Conservation (phyloP, 805 yeast species). For the Candida sithepensis region DNA sequence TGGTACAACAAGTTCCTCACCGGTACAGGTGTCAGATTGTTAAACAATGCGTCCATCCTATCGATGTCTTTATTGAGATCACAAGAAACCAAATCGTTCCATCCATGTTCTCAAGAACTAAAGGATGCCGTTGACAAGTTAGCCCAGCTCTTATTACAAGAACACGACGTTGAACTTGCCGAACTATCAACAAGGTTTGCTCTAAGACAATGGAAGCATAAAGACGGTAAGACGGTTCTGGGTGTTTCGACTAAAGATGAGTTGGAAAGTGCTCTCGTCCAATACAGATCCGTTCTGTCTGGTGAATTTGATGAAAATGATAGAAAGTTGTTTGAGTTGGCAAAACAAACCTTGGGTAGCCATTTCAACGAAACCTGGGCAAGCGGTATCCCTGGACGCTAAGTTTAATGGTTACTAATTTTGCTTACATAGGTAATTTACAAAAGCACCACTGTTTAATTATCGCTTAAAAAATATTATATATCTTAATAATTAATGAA, state of each 20-base stretch:
- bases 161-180: conserved; percentile 62
- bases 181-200: conserved; percentile 80
- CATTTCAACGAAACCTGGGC: conserved; percentile 68
- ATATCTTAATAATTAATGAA: neutral
- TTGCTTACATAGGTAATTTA: neutral
- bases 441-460: no score
- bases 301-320: conserved; percentile 40
- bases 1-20: conserved; percentile 45
- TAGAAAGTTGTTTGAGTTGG: conserved; percentile 36
- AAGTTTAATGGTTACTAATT: neutral
- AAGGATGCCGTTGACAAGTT: conserved; percentile 48
- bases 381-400: conserved; percentile 26
- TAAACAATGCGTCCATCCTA: conserved; percentile 82
- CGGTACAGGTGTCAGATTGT: conserved; percentile 51
- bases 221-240: conserved; percentile 61
- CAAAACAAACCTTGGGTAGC: conserved; percentile 43
- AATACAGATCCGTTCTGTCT: conserved; percentile 47
- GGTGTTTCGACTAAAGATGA: conserved; percentile 72
- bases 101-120: conserved; percentile 68
- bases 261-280: conserved; percentile 56
- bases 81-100: conserved; percentile 66
- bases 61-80: conserved; percentile 83
- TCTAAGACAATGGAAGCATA: conserved; percentile 50
- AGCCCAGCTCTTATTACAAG: conserved; percentile 34
- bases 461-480: neutral